Base-by-base conservation (phyloP, 1,284 basidiomycete genomes). In the Erythrobasidium hasegawianum region DNA sequence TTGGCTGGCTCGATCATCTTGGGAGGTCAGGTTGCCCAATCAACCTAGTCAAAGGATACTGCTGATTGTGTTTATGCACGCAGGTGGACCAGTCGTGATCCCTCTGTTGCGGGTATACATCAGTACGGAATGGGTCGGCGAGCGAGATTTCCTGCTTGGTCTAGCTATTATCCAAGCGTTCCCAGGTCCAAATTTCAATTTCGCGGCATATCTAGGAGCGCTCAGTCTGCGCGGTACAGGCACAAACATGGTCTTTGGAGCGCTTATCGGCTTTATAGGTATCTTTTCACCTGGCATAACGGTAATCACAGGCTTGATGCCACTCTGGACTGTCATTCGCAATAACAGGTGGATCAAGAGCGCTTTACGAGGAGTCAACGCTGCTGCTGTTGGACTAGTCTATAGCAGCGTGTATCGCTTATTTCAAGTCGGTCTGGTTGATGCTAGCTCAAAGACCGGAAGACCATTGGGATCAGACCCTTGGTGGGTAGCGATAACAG, bases 161-260 rank as follows among this genome's bases (percentile, higher is more conserved):
- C 80, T 85, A 41, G 83, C 84, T 11, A 80, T 85, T 67, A 71
- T 79, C n/a, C 77, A 72, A 70, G 76, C 76, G 1, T 72, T 75
- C 43, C 76, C 76, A 3, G 83, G 84, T 1, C 84, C 84, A 13
- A 83, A 84, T 73, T 85, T 85, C 75, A 83, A 83, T 73, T 85
- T 80, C 72, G 81, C 83, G 2, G 80, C 81, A 20, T 84, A 82
- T 70, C 80, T 85, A 33, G 84, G 83, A 20, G 80, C 81, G 5
- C 78, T 85, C 40, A 76, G 78, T 0, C 43, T 79, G 2, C 33
- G 33, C 11, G 33, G 33, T 33, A 33, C 33, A 11, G 73, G 78
- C 0, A 71, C 73, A 9, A 73, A 75, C 8, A 73, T 75, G 2
- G 74, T 78, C 3, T 70, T 81, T 1, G 83, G 82, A 2, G 82